Conservation (phyloP, 805 yeast genomes). For the Scheffersomyces ergatensis region DNA sequence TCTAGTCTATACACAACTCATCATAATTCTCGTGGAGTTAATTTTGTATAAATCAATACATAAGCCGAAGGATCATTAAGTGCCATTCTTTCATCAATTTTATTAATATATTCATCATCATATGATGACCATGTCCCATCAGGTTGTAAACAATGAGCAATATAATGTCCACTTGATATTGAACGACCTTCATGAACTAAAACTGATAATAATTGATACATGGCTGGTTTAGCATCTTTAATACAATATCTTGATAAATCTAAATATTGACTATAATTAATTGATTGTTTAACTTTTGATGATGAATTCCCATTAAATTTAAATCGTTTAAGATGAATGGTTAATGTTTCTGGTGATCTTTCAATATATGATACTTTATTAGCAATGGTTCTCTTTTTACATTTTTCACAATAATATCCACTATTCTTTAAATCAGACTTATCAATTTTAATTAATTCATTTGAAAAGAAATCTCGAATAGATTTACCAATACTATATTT, state of each 20-base stretch:
- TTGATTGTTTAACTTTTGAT: conserved; percentile 84
- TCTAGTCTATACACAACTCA: too few relatives aligned
- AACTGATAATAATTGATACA: conserved; percentile 74
- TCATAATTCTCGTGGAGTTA: conserved; percentile 51
- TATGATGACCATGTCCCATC: conserved; percentile 91
- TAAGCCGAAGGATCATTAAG: conserved; percentile 86
- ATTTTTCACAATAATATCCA: conserved; percentile 86
- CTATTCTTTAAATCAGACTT: conserved; percentile 52
- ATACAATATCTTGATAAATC: conserved; percentile 62
- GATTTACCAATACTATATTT: conserved; percentile 73
- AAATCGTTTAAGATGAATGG: conserved; percentile 87
- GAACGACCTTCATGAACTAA: conserved; percentile 95
- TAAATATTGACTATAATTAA: conserved; percentile 73
- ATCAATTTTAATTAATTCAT: conserved; percentile 73
- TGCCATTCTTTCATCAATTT: conserved; percentile 68
- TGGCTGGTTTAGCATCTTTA: conserved; percentile 28
- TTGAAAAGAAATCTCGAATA: conserved; percentile 75
- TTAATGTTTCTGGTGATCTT: conserved; percentile 83
- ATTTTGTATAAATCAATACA: conserved; percentile 78
- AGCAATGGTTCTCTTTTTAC: conserved; percentile 76
- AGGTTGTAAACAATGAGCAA: conserved; percentile 88
- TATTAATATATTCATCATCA: conserved; percentile 87
- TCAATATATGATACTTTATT: conserved; percentile 70
- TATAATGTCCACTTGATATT: conserved; percentile 88
- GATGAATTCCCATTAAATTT: conserved; percentile 79